Evolutionary conservation across 441 rosid species (phyloP).

Genomic region (Metrosideros polymorpha): DNA sequence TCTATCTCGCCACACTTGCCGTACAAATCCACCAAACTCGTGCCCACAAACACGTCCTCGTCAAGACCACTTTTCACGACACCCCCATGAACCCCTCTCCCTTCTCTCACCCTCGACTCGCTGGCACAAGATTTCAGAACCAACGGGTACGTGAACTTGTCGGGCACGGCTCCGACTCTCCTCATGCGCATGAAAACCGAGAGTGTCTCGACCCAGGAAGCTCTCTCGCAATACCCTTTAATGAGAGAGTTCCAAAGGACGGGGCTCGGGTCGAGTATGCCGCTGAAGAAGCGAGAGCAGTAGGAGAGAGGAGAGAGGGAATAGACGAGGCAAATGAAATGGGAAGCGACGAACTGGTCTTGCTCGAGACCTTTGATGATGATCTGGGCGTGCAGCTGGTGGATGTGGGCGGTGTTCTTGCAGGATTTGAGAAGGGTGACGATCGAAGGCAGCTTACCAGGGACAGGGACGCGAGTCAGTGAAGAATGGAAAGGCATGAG

Average conservation of each 20-base stretch:
- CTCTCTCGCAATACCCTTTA: constrained; percentile 24
- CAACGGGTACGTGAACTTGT: constrained; percentile 37
- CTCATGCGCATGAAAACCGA: constrained; percentile 50
- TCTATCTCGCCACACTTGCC: constrained; percentile 39
- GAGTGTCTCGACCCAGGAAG: constrained; percentile 20
- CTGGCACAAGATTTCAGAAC: constrained; percentile 45
- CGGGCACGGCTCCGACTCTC: constrained; percentile 31
- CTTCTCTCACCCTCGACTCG: constrained; percentile 25
- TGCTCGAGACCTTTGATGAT: constrained; percentile 66
- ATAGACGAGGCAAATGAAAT: constrained; percentile 24
- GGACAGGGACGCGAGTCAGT: background rate
- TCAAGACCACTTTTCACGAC: constrained; percentile 29
- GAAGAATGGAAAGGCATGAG: background rate
- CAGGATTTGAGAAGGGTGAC: constrained; percentile 43
- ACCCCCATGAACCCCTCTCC: constrained; percentile 43
- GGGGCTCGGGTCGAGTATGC: constrained; percentile 34
- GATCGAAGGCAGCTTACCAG: constrained; percentile 21
- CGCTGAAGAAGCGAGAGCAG: constrained; percentile 33
- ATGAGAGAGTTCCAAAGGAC: constrained; percentile 52
- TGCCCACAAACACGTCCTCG: constrained; percentile 42
- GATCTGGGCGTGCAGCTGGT: constrained; percentile 60
- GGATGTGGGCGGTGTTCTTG: constrained; percentile 34
- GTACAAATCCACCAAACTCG: constrained; percentile 55
- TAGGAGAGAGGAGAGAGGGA: constrained; percentile 22
- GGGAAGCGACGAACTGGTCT: constrained; percentile 46